Conservation (phyloP, 371 early-diverging fungal genomes). For the Rhizopus microsporus region DNA sequence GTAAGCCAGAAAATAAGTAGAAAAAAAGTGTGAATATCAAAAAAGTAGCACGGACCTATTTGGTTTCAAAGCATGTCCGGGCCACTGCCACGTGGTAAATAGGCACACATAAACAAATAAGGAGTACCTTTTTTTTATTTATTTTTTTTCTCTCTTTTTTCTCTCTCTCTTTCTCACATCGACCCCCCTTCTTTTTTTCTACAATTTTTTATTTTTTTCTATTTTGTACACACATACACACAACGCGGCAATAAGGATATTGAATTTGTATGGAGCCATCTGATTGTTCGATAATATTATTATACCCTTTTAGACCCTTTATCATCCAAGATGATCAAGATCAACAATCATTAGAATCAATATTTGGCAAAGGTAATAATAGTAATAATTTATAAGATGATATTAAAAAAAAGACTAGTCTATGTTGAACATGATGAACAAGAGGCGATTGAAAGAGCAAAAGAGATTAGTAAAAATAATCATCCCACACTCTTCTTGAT, state of each 20-base stretch:
- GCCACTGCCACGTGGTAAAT: slow-evolving; percentile 19
- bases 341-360: slow-evolving; percentile 17
- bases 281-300: slow-evolving; percentile 26
- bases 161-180: not conserved
- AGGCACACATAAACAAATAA: not conserved
- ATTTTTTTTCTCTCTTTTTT: slow-evolving; percentile 9
- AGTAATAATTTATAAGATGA: not conserved
- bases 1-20: too few species aligned
- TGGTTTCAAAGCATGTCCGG: slow-evolving; percentile 5
- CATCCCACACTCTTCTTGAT: slow-evolving; percentile 25
- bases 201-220: slow-evolving; percentile 8
- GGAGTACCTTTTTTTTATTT: slow-evolving; percentile 1
- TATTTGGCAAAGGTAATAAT: slow-evolving; percentile 32
- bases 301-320: slow-evolving; percentile 15
- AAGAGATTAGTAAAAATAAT: slow-evolving; percentile 14
- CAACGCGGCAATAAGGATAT: not conserved
- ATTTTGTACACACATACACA: not conserved
- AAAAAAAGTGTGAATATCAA: too few species aligned
- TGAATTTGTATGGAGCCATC: slow-evolving; percentile 21
- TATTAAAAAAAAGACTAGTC: slow-evolving; percentile 9
- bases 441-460: slow-evolving; percentile 29
- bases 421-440: slow-evolving; percentile 25
- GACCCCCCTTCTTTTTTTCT: slow-evolving; percentile 5
- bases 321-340: slow-evolving; percentile 14
- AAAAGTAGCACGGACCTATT: not conserved